These are phyloP conservation scores for Cyclotella baltica DNA, from an alignment of 108 stramenopile species.

Conservation along the genomic window DNA sequence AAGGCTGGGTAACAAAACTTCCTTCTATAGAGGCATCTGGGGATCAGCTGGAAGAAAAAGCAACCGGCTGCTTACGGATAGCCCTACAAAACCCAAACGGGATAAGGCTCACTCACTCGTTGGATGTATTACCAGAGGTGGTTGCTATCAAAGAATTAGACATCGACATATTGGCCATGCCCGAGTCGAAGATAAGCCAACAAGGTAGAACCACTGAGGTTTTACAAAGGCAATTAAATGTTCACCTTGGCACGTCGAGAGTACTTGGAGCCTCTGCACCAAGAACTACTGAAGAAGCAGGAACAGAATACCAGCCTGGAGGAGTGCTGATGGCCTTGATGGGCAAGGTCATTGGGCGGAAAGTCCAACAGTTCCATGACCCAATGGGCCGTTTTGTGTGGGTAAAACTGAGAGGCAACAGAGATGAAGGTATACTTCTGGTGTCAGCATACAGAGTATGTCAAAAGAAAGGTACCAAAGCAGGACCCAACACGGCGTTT, in stretches of 20 bases:
- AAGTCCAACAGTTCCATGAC: not conserved
- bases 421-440: constrained; percentile 7
- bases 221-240: not conserved
- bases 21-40: no score
- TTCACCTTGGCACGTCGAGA: not conserved
- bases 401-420: not conserved
- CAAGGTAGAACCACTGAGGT: not conserved
- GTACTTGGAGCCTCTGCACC: not conserved
- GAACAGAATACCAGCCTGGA: constrained; percentile 10
- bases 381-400: constrained; percentile 6
- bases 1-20: no score
- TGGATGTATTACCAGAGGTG: not conserved
- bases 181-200: not conserved
- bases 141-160: not conserved
- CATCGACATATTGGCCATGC: constrained; percentile 5
- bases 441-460: constrained; percentile 14
- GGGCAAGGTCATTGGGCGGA: not conserved
- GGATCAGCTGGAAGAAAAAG: not conserved
- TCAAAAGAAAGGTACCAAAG: not conserved
- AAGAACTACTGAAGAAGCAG: no score
- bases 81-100: constrained; percentile 13
- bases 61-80: not conserved
- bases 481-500: not conserved
- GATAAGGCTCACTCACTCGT: not conserved
- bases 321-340: constrained; percentile 2